Base-by-base conservation (phyloP, 768 basidiomycete genomes). In the Lactarius sp. region DNA sequence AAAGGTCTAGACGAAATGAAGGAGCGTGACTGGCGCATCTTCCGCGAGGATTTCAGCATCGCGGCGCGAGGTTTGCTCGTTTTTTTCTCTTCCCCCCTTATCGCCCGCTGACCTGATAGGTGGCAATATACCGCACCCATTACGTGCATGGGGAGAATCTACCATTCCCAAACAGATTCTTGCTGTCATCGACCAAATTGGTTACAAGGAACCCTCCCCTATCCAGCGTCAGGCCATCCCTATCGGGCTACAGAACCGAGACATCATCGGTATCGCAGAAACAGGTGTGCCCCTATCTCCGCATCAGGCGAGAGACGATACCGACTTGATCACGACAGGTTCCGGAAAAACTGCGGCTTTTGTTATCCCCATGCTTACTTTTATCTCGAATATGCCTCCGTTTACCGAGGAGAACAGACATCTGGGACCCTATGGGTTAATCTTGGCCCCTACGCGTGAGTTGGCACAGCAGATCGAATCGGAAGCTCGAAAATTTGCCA, bases 191-290 rank as follows among this genome's bases (percentile, higher is more conserved):
- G 94, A 91, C 36, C 78, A 82, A 70, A 88, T 98, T 75, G 97
- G 97, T 0, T 99, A 99, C 79, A 94, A 92, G 70, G 96, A 98
- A 64, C 97, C 97, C 1, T 92, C 90, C 41, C 86, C 97, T 6
- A 99, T 99, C 73, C 97, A 99, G 75, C 83, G 97, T 42, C 97
- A 98, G 73, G 97, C 97, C 8, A 99, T 99, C 66, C 97, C 97
- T n/a, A 98, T 99, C 63, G 97, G 97, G 52, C 75, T 98, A 66
- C 92, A 95, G 72, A 94, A 95, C 71, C 84, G 97, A 56, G 97
- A 99, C 74, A 86, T 98, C 67, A 98, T 99, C 72, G 97, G 97
- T 69, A 95, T 99, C 64, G 97, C 97, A 62, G 96, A 99, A 76
- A 99, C 97, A 51, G 96, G 94, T 92, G 62, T 57, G 82, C 75